phyloP scores from a whole-genome alignment of 2,329 filamentous ascomycete species.

The Trichophyton simii region DNA sequence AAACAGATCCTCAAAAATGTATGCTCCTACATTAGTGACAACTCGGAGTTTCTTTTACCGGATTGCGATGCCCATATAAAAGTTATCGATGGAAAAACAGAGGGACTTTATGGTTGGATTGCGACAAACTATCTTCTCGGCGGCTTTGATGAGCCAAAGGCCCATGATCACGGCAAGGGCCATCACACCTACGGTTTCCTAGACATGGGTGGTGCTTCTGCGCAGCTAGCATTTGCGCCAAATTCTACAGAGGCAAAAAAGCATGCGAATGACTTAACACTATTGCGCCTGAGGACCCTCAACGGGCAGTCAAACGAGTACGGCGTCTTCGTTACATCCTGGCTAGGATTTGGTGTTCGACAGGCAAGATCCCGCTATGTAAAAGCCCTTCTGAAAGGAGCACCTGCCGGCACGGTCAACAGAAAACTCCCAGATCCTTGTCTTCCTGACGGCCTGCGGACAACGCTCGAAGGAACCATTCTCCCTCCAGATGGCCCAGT shows the following conservation, averaged over 20 bases:
- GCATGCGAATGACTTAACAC: conserved; percentile 77
- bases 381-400: conserved; percentile 57
- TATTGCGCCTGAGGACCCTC: conserved; percentile 71
- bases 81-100: conserved; percentile 88
- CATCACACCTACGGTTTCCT: conserved; percentile 95
- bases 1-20: conserved; percentile 60
- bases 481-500: conserved; percentile 29
- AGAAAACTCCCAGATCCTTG: conserved; percentile 80
- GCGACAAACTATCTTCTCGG: conserved; percentile 91
- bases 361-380: conserved; percentile 79
- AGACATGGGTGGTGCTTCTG: conserved; percentile 96
- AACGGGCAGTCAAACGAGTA: conserved; percentile 69
- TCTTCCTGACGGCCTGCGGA: conserved; percentile 63
- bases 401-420: conserved; percentile 40
- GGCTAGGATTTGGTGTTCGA: conserved; percentile 95
- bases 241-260: conserved; percentile 82
- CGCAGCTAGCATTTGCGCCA: conserved; percentile 94
- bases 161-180: conserved; percentile 68
- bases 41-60: conserved; percentile 73
- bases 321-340: conserved; percentile 86
- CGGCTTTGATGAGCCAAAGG: conserved; percentile 65
- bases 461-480: conserved; percentile 57
- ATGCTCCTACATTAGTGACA: conserved; percentile 65
- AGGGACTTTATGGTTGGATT: conserved; percentile 94
- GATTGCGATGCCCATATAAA: conserved; percentile 83